Evolutionary conservation across 345 rosid species (phyloP), one percentile per base, ranked within the genome.

Genomic region (Linum lewisii): DNA sequence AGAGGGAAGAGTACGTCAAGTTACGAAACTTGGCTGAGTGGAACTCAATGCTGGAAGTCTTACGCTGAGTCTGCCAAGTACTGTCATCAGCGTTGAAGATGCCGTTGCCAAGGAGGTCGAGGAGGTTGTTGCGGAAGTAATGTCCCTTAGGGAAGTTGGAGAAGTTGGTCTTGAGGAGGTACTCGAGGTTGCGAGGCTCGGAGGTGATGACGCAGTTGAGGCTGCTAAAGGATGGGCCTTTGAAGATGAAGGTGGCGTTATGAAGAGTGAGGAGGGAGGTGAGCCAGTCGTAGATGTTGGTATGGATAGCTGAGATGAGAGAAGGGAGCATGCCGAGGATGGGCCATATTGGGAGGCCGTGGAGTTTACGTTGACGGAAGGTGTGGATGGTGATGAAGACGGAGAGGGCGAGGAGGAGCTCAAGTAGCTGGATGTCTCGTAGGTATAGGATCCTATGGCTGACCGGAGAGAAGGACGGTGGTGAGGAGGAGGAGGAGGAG

Each of bases 321-420:
- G 99, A 86, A 0, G 97, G 99, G 20, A 86, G 69, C 99, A 92
- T 92, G 7, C 99, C 99, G 0, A 92, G 78, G 36, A 84, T 45
- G 0, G 99, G 98, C 98, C 98, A 92, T 2, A 79, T 62, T 0
- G 97, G 87, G 11, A 92, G 70, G 3, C 94, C 86, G 22, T 72
- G 37, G 51, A 66, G 72, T 58, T 68, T 78, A 56, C 72, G 70
- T 64, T 88, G 78, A 71, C 84, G 75, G 42, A 89, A 24, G 13
- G 87, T 74, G 29, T 83, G 78, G 37, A 86, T 76, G 55, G 70
- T 59, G 1, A 72, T 0, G 65, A 79, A 93, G 18, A 74, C 80
- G 13, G 71, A 47, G 32, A 82, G 49, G 61, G 87, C 84, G 51
- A 84, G 75, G 54, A 81, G n/a, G 47, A 83, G 64, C 76, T 82